Evolutionary conservation across 805 yeast genomes (phyloP), one percentile per base, ranked within the genome.

Genomic region (Candida krabiensis): DNA sequence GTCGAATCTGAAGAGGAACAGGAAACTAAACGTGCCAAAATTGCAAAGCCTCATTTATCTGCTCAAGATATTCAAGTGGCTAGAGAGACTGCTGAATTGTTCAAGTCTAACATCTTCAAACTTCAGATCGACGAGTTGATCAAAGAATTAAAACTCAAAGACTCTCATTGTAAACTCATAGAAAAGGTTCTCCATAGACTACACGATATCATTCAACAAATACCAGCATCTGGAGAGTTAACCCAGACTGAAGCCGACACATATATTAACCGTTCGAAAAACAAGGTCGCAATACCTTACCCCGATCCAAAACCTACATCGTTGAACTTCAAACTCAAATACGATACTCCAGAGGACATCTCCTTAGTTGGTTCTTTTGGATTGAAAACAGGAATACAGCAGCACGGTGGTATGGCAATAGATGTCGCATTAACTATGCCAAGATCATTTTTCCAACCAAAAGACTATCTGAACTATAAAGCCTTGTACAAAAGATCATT

Each of bases 101-200:
- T 90, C 78, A 88, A 90, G 56, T 88, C 96, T 7, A 93, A 90
- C 63, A 89, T 93, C 38, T 91, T 93, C 79, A 93, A 93, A 61
- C 65, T 93, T 41, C 96, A 93, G 66, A 89, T 93, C 44, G 98
- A 90, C 63, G 98, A 90, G 58, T 69, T 93, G 28, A 67, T 93
- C 50, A 77, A 79, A 49, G 98, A 91, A 61, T 76, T 91, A 28
- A 77, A 79, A 50, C 61, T 90, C 28, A 85, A 85, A 52, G 91
- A 86, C 14, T 62, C 77, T 13, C 81, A 83, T 53, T 74, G 83
- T 30, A 58, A 75, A 35, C 69, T 71, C 33, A 78, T 87, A 40
- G 96, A 87, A 57, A 82, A 80, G 44, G 84, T 83, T 35, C 67
- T 89, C 30, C 95, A 84, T 56, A 74, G 82, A 55, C 58, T 89